Conservation (phyloP, 345 rosid genomes). For the Ailanthus altissimus region DNA sequence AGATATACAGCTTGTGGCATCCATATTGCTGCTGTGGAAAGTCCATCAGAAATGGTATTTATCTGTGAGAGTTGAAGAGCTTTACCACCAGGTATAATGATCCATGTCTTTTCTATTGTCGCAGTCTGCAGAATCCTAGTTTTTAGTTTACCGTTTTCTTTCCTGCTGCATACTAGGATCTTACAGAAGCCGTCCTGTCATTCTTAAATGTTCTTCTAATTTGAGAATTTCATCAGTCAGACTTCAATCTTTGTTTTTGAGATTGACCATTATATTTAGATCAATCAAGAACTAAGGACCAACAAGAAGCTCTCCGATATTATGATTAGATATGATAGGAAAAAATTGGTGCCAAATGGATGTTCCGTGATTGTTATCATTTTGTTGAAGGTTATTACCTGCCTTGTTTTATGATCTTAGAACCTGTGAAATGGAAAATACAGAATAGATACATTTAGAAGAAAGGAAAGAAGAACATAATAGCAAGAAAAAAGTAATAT, state of each 20-base stretch:
- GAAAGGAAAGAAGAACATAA: not conserved
- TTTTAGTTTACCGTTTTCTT: slow-evolving; percentile 6
- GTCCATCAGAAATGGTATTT: slow-evolving; percentile 41
- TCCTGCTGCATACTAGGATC: not conserved
- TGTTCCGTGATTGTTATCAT: not conserved
- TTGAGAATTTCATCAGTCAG: not conserved
- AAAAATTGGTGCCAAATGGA: not conserved
- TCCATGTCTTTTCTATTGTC: not conserved
- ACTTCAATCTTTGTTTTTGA: slow-evolving; percentile 9
- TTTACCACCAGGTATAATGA: slow-evolving; percentile 65
- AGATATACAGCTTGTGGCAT: slow-evolving; percentile 67
- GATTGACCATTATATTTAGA: not conserved
- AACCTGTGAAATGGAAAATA: not conserved
- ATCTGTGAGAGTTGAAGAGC: slow-evolving; percentile 61
- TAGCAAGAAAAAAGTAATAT: not conserved
- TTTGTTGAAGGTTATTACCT: not conserved
- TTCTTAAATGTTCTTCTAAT: not conserved
- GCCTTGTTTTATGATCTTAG: not conserved
- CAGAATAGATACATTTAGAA: not conserved
- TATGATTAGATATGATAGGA: not conserved
- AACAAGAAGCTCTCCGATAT: not conserved
- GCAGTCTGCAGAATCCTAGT: not conserved
- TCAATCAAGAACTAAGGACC: not conserved
- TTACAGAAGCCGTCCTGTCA: not conserved
- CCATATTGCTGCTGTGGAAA: slow-evolving; percentile 45